Percentiles rank a stretch among this genome's conserved stretches.
These are phyloP conservation scores for Naganishia onofrii DNA, from an alignment of 768 basidiomycete genomes.

Conservation along the genomic window DNA sequence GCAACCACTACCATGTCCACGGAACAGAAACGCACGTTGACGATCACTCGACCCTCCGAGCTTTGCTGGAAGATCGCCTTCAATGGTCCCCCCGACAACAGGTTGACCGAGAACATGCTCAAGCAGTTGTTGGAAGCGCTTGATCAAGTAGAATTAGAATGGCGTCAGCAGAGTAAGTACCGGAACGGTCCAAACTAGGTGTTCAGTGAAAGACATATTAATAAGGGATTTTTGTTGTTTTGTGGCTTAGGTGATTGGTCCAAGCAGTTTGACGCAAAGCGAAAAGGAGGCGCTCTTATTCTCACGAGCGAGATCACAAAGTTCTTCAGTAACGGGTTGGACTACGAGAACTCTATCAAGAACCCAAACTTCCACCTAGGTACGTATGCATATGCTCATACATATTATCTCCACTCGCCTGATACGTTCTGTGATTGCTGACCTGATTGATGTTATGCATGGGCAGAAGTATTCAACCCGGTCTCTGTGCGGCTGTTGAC, in stretches of 20 bases:
- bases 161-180: slow-evolving; percentile 39
- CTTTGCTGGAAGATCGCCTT: slow-evolving; percentile 47
- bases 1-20: neutral
- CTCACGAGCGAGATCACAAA: slow-evolving; percentile 44
- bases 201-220: too few relatives aligned
- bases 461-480: slow-evolving; percentile 69
- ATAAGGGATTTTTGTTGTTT: neutral
- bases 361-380: slow-evolving; percentile 50
- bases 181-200: neutral
- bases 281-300: slow-evolving; percentile 45
- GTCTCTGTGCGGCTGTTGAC: slow-evolving; percentile 65
- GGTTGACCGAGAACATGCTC: slow-evolving; percentile 50
- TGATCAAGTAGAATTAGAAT: slow-evolving; percentile 50
- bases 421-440: neutral
- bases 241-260: slow-evolving; percentile 15
- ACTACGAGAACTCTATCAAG: slow-evolving; percentile 47
- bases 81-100: slow-evolving; percentile 51
- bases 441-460: neutral
- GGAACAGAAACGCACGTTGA: slow-evolving; percentile 27
- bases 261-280: slow-evolving; percentile 33
- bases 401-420: neutral
- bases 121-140: slow-evolving; percentile 41
- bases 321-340: slow-evolving; percentile 53
- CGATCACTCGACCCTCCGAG: slow-evolving; percentile 37
- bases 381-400: slow-evolving; percentile 25